phyloP scores from a whole-genome alignment of 768 basidiomycete genomes.

The Trametes cubensis region DNA sequence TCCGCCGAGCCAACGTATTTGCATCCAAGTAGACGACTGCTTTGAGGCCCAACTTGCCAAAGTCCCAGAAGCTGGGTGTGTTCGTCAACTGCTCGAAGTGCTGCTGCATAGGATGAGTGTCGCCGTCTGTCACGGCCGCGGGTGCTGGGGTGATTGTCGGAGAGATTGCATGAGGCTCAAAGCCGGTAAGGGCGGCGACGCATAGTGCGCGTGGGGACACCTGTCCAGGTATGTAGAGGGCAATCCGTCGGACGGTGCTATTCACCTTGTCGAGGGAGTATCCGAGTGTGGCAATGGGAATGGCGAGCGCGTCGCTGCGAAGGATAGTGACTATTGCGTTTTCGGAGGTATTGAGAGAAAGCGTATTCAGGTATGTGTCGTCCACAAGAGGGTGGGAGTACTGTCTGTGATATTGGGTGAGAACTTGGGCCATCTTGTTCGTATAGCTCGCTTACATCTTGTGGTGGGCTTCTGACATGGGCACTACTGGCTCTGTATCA shows the following conservation, averaged over 20 bases:
- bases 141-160: too few relatives aligned
- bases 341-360: constrained; percentile 7
- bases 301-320: constrained; percentile 32
- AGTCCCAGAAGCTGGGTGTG: constrained; percentile 42
- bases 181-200: constrained; percentile 40
- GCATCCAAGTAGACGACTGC: constrained; percentile 42
- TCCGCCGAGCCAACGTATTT: constrained; percentile 42
- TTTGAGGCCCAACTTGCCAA: constrained; percentile 36
- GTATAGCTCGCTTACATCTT: too few relatives aligned
- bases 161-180: constrained; percentile 30
- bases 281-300: constrained; percentile 34
- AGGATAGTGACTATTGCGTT: constrained; percentile 34
- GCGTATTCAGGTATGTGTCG: constrained; percentile 4
- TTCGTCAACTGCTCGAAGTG: constrained; percentile 44
- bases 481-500: too few relatives aligned
- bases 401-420: not conserved
- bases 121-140: constrained; percentile 38
- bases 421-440: too few relatives aligned
- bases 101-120: constrained; percentile 27
- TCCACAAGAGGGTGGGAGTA: constrained; percentile 21
- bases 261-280: constrained; percentile 32
- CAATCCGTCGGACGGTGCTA: constrained; percentile 34
- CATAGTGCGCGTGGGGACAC: constrained; percentile 42
- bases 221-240: constrained; percentile 34
- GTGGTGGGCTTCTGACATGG: too few relatives aligned